Base-by-base conservation (phyloP, 495 filamentous ascomycete species). In the Hypoxylon lienhwacheense region DNA sequence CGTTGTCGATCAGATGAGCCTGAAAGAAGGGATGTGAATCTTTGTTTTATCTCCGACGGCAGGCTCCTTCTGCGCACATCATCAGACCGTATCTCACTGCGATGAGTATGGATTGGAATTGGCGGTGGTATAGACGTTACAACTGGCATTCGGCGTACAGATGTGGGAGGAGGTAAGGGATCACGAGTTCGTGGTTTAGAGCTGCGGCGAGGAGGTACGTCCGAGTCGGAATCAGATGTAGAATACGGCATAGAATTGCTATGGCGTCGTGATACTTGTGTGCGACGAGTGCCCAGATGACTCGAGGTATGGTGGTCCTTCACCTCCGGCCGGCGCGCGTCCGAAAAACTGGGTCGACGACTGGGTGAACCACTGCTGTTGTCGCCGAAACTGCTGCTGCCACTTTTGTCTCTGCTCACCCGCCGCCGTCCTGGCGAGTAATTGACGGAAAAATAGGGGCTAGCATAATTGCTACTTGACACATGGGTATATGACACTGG, bases 401-500 rank as follows among this genome's bases (percentile, higher is more conserved):
- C 31, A 10, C 47, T 55, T 2, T 59, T 36, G n/a, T 24, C 37
- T 25, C 41, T 52, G 41, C 34, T 62, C 25, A 28, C 47, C 15
- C 56, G 56, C 31, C 47, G 47, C 40, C 46, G 34, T 16, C 47
- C 31, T 55, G 55, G 41, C 45, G 47, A 35, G 54, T 29, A 20
- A 32, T 48, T 47, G 17, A 33, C 33, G 24, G 47, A 43, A 40
- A 52, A 52, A 39, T 55, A 34, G 7, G 40, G 56, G 2, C 37
- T 54, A 17, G 64, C 5, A 24, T 63, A 63, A 24, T 57, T 55
- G 45, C 42, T 60, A 14, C 64, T 47, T 15, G 63, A 24, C 28
- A 69, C 59, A 40, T 67, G 69, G 11, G 63, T 45, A 51, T 60
- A 67, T 7, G 64, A 16, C 19, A 67, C 61, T 7, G 68, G 64